Percentiles rank a stretch among this genome's conserved stretches.
These are phyloP conservation scores for Ophiostoma montium DNA, from an alignment of 2,329 filamentous ascomycete genomes.

Conservation along the genomic window DNA sequence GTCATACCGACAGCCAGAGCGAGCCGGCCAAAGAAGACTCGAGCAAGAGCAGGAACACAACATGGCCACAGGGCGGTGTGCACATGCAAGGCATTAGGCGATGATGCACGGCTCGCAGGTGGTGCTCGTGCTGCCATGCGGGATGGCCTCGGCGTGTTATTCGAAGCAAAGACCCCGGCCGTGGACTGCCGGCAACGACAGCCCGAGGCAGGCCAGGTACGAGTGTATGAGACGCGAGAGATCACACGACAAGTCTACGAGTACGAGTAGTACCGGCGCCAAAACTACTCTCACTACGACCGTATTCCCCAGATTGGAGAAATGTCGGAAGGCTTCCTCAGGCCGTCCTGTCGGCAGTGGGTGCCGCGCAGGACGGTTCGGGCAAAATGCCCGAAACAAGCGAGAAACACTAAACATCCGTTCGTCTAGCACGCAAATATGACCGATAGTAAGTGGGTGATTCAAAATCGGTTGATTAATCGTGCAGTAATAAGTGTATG, in stretches of 20 bases:
- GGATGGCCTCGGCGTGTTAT: background rate
- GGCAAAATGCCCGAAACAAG: background rate
- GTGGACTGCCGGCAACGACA: background rate
- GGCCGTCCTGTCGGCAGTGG: conserved; percentile 4
- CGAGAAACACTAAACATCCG: conserved; percentile 10
- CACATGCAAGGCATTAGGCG: background rate
- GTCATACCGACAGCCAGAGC: no score
- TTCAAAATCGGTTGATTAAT: conserved; percentile 46
- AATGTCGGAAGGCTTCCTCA: conserved; percentile 10
- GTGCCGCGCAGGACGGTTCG: conserved; percentile 3
- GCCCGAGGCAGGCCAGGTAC: background rate
- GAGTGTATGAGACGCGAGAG: background rate
- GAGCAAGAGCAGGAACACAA: background rate
- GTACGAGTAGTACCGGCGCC: no score
- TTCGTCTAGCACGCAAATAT: conserved; percentile 47
- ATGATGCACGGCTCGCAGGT: background rate
- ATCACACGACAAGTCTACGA: background rate
- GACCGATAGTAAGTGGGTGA: conserved; percentile 39
- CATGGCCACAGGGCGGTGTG: background rate
- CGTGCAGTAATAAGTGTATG: conserved; percentile 37
- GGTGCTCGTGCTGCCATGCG: background rate
- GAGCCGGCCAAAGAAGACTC: no score
- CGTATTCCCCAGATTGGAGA: background rate
- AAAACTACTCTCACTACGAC: no score
- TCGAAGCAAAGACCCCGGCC: background rate